A percentile compares a stretch with the other conserved stretches of the same genome.
phyloP scores from a whole-genome alignment of 768 basidiomycete genomes.

The Hemileccinum impolitum region DNA sequence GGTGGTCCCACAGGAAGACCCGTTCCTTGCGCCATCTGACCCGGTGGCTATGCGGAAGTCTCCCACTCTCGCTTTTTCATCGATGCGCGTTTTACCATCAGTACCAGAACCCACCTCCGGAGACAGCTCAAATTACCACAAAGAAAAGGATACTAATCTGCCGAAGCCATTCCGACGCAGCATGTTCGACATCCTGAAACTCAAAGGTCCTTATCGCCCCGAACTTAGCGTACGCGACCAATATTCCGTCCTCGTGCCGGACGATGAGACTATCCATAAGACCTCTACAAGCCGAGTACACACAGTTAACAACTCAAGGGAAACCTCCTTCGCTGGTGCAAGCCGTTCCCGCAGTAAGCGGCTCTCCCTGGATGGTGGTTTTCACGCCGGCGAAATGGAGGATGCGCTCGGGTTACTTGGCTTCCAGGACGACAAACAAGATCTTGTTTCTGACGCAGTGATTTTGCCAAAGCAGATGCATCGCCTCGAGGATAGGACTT shows the following conservation, averaged over 20 bases:
- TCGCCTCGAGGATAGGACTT: not conserved
- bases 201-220: constrained; percentile 5
- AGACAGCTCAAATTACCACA: not conserved
- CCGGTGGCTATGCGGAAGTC: not conserved
- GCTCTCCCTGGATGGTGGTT: not conserved
- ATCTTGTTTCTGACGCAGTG: not conserved
- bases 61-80: constrained; percentile 1
- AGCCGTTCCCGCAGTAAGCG: not conserved
- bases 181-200: constrained; percentile 23
- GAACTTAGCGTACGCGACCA: not conserved
- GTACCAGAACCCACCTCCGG: not conserved
- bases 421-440: not conserved
- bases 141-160: not conserved
- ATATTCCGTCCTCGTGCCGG: not conserved
- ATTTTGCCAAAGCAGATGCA: not conserved
- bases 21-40: constrained; percentile 14
- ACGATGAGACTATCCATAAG: not conserved
- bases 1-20: constrained; percentile 23
- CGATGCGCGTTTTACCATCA: constrained; percentile 2
- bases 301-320: constrained; percentile 2
- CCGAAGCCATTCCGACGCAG: constrained; percentile 19
- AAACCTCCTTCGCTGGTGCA: not conserved
- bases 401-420: not conserved
- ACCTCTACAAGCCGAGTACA: not conserved
- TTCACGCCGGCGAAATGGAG: not conserved